Conservation (phyloP, 2,329 filamentous ascomycete genomes). For the Mycosphaerella arachidis region DNA sequence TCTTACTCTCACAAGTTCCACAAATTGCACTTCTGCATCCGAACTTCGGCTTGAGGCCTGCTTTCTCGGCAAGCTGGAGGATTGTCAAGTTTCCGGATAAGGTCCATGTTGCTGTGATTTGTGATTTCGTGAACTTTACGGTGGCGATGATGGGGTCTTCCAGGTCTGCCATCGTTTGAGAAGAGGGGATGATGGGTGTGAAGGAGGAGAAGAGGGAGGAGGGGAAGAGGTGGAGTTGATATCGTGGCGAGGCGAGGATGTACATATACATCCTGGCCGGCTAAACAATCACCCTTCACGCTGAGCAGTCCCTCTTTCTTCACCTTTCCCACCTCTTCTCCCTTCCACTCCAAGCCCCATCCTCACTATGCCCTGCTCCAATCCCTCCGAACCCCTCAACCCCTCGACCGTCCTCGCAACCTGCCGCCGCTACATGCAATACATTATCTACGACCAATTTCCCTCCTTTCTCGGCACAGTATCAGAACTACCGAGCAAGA, state of each 20-base stretch:
- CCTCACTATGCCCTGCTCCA: constrained; percentile 5
- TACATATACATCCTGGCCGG: too few species aligned
- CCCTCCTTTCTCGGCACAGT: constrained; percentile 11
- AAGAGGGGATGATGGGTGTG: background rate
- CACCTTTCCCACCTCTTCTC: background rate
- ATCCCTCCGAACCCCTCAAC: constrained; percentile 14
- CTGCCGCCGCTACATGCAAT: constrained; percentile 7
- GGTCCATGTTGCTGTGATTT: constrained; percentile 18
- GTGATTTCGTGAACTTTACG: constrained; percentile 22
- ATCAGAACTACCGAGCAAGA: constrained; percentile 16
- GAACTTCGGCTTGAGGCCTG: constrained; percentile 20
- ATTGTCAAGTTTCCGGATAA: constrained; percentile 21
- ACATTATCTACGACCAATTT: constrained; percentile 14
- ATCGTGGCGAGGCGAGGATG: too few species aligned
- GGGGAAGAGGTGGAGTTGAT: too few species aligned
- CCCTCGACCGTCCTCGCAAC: constrained; percentile 13
- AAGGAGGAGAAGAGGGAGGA: too few species aligned
- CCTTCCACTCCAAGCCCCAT: background rate
- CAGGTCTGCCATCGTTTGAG: constrained; percentile 17
- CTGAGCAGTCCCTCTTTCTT: background rate
- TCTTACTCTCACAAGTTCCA: constrained; percentile 14
- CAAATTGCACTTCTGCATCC: constrained; percentile 26
- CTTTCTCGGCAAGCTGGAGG: constrained; percentile 24
- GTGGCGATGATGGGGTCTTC: constrained; percentile 12
- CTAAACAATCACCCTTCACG: too few species aligned